Base-by-base conservation (phyloP, 2,329 filamentous ascomycete species). In the Colletotrichum lupini region DNA sequence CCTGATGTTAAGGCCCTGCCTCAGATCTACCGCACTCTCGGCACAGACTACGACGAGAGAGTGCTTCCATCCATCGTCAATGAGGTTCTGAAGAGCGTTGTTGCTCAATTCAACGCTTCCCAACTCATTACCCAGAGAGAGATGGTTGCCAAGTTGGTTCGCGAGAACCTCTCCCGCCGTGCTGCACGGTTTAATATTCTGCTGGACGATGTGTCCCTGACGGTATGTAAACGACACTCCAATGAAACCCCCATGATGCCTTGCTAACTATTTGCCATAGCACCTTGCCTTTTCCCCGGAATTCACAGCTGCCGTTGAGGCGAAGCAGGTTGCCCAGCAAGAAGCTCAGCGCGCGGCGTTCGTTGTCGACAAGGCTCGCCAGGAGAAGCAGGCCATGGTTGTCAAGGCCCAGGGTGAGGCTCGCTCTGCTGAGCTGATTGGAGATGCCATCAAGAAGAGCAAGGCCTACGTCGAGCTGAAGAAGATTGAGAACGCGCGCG, bases 401-500 rank as follows among this genome's bases (percentile, higher is more conserved):
- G 97, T 99, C 81, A 95, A 95, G 86, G 97, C 97, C 4, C 97
- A 98, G 91, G 97, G 97, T 95, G 97, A 99, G 87, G 97, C 97
- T 62, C 94, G 97, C 77, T 98, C 97, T 52, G 97, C 97, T 59
- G 95, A 99, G 86, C 92, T 99, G 76, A 98, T 99, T 80, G 97
- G 97, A 85, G 97, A 99, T 66, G 97, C 97, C 75, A 97, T 99
- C 92, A 99, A 98, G 94, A 99, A 98, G 93, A 97, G 90, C 88
- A 93, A 95, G 86, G 93, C 95, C 76, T 99, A 99, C 83, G 91
- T 99, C 76, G 97, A 98, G 85, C 90, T 99, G 81, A 94, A 97
- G 86, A 97, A 97, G 89, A 97, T 99, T 79, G 97, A 99, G 87
- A 99, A 98, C 80, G 97, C 97, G 7, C 90, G 94, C 77, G 89